Percentiles rank a stretch among this genome's conserved stretches.
These are phyloP conservation scores for Paramyrothecium sp. DNA, from an alignment of 2,329 filamentous ascomycete genomes.

Conservation along the genomic window DNA sequence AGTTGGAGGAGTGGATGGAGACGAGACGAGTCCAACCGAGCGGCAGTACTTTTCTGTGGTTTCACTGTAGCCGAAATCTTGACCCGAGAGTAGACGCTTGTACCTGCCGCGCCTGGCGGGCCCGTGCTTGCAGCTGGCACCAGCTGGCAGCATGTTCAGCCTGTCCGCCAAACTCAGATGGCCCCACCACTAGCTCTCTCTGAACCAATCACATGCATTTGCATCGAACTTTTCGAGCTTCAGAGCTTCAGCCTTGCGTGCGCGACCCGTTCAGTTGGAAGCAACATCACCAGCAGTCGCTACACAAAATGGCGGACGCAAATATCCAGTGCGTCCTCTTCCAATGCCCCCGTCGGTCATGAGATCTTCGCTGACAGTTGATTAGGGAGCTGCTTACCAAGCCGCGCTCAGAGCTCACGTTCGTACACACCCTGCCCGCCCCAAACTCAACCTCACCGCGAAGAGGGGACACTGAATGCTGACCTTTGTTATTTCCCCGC, in stretches of 20 bases:
- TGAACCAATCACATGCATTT: slow-evolving; percentile 24
- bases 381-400: slow-evolving; percentile 83
- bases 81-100: background rate
- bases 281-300: slow-evolving; percentile 9
- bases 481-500: slow-evolving; percentile 12
- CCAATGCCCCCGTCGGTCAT: background rate
- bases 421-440: slow-evolving; percentile 37
- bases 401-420: slow-evolving; percentile 89
- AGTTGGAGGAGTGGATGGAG: slow-evolving; percentile 5
- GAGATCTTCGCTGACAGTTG: slow-evolving; percentile 22
- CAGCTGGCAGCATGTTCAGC: background rate
- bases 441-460: slow-evolving; percentile 5
- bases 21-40: slow-evolving; percentile 17
- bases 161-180: background rate
- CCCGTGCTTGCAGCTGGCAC: slow-evolving; percentile 1
- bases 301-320: slow-evolving; percentile 57
- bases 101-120: background rate
- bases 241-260: slow-evolving; percentile 32
- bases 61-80: slow-evolving; percentile 11
- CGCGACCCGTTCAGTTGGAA: slow-evolving; percentile 15
- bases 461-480: slow-evolving; percentile 11
- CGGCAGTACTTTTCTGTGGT: slow-evolving; percentile 31
- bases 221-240: slow-evolving; percentile 29
- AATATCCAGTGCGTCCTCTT: slow-evolving; percentile 65
- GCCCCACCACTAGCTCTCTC: background rate